These are phyloP conservation scores for Gossypium turneri DNA, from an alignment of 345 rosid genomes.

Conservation along the genomic window DNA sequence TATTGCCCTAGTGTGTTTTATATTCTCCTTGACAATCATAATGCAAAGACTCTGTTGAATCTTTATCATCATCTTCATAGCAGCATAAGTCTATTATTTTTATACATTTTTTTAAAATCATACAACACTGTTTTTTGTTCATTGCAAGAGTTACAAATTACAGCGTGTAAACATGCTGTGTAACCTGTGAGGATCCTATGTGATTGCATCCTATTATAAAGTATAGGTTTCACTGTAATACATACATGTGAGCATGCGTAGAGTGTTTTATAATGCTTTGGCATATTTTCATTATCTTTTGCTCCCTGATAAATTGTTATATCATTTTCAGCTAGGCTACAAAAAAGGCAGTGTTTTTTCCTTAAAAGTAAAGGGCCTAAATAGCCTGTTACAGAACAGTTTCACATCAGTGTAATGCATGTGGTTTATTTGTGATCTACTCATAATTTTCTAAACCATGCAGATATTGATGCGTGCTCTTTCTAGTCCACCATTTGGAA, in stretches of 20 bases:
- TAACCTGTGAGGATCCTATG: not conserved
- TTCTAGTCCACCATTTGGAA: constrained; percentile 67
- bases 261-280: not conserved
- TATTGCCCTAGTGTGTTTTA: not conserved
- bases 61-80: not conserved
- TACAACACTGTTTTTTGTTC: not conserved
- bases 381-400: not conserved
- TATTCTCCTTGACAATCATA: not conserved
- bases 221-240: not conserved
- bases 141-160: not conserved
- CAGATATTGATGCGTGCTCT: constrained; percentile 80
- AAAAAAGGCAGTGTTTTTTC: not conserved
- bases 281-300: not conserved
- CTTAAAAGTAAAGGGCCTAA: not conserved
- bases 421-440: not conserved
- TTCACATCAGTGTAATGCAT: constrained; percentile 8
- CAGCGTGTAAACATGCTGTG: not conserved
- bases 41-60: not conserved
- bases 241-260: not conserved
- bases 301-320: not conserved
- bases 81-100: not conserved
- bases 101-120: not conserved
- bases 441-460: constrained; percentile 20
- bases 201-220: not conserved
- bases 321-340: not conserved